phyloP scores from a whole-genome alignment of 2,329 filamentous ascomycete genomes.

The Aureobasidium uvarum region DNA sequence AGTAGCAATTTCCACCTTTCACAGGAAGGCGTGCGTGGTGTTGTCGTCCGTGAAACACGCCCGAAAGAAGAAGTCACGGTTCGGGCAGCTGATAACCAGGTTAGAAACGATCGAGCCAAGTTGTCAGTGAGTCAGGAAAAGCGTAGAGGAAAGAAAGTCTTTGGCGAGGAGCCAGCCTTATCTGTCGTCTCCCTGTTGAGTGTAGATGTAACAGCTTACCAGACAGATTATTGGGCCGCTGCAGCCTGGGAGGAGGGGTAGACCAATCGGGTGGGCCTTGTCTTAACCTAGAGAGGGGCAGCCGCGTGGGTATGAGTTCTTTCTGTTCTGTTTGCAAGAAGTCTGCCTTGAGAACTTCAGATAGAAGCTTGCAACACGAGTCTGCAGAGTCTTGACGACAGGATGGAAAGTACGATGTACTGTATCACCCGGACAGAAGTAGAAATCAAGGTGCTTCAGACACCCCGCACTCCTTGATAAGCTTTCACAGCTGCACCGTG shows the following conservation, averaged over 20 bases:
- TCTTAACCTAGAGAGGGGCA: constrained; percentile 14
- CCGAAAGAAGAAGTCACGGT: constrained; percentile 14
- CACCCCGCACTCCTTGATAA: constrained; percentile 23
- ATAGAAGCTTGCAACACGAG: not conserved
- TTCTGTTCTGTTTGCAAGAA: constrained; percentile 6
- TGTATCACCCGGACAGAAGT: not conserved
- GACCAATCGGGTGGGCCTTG: constrained; percentile 18
- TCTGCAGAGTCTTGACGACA: constrained; percentile 9
- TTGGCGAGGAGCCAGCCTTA: not conserved
- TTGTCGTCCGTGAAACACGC: not conserved
- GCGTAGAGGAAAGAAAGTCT: constrained; percentile 4
- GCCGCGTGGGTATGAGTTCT: constrained; percentile 11
- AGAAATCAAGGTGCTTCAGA: constrained; percentile 25
- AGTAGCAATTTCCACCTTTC: constrained; percentile 14
- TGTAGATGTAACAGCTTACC: constrained; percentile 17
- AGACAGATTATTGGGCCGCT: constrained; percentile 21
- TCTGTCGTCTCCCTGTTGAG: not conserved
- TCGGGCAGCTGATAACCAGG: constrained; percentile 15
- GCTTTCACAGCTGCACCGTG: constrained; percentile 21
- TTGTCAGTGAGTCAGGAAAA: not conserved
- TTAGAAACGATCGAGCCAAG: constrained; percentile 17
- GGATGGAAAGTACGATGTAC: constrained; percentile 4
- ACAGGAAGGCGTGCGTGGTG: not conserved
- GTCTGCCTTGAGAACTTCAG: not conserved
- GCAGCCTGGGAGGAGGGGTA: constrained; percentile 25